Base-by-base conservation (phyloP, 1,284 basidiomycete species). In the Leccinum subfulvum region DNA sequence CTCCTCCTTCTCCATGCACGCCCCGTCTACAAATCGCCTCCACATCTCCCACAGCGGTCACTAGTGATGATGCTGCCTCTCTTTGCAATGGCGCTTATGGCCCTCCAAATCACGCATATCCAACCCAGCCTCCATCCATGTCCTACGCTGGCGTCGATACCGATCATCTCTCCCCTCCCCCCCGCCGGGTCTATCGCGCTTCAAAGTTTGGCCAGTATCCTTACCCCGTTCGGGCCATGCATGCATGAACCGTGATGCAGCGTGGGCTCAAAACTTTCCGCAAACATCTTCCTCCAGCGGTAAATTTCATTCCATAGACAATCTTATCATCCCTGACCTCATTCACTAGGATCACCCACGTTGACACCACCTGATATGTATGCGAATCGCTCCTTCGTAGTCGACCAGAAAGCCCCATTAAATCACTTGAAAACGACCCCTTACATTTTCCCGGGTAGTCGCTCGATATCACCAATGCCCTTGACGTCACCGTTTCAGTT, bases 331-430 rank as follows among this genome's bases (percentile, higher is more conserved):
- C 61, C 68, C 26, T 28, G 26, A 28, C 26, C 26, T 28, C 26
- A 28, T 28, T 85, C 78, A 66, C 76, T 77, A 66, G 85, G 84
- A 69, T 87, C 87, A 3, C 85, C 87, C 51, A 82, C 80, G 60
- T 74, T 88, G 68, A 82, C 84, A 28, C 79, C 85, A 14, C 76
- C 86, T 28, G 26, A 28, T 28, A 28, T 28, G 26, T 28, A 28
- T 28, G 26, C 26, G 26, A 28, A 28, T 28, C 26, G 26, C 26
- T 28, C 26, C 26, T 28, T 28, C 26, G 26, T 28, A 28, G 26
- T 28, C 26, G 26, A 28, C 26, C 26, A 28, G 26, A 28, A 28
- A 28, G 26, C 26, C 26, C 26, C 26, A 28, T 28, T 28, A 28
- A 28, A 28, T 28, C 26, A 28, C 26, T 28, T 28, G 26, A 28